Evolutionary conservation across 805 yeast genomes (phyloP), one percentile per base, ranked within the genome.

Genomic region (Suhomyces prunicola): DNA sequence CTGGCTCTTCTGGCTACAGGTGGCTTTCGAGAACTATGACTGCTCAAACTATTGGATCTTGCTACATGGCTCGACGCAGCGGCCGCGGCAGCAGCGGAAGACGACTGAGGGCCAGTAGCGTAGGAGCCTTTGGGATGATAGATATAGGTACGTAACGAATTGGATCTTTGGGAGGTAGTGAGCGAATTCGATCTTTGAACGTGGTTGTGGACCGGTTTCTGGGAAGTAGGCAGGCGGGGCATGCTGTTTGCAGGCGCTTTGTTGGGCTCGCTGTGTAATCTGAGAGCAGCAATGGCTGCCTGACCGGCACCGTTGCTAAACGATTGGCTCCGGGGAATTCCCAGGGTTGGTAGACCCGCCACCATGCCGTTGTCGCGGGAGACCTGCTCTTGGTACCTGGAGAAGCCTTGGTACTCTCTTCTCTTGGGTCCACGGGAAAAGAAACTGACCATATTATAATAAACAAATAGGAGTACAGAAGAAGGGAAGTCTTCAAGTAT

Each of bases 91-190:
- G 47, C 46, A 7, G 46, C 42, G 42, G 42, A 19, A 39, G 42
- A 39, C 6, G 42, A 17, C 3, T 39, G 22, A 10, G 42, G 24
- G 0, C 77, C 77, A 1, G 73, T 64, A 5, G 60, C 55, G 50
- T 75, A 75, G 5, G 78, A 74, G 1, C 75, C 68, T 52, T 63
- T 66, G 13, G 79, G 79, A 49, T 69, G 63, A 56, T 75, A 75
- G 6, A 67, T 63, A 57, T 72, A 74, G 19, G 72, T 60, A 27
- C 68, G 63, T 54, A 75, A 53, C 10, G 77, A 72, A 56, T 71
- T 70, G 24, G 72, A 50, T 39, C 77, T 55, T 22, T 48, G 44
- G 13, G 54, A 47, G 35, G 50, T 55, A 12, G 56, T 52, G 44
- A 69, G 54, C 17, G 73, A 68, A 54, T 60, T 63, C 17, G 68